phyloP scores from a whole-genome alignment of 768 basidiomycete genomes.

The Leccinum arenicola region DNA sequence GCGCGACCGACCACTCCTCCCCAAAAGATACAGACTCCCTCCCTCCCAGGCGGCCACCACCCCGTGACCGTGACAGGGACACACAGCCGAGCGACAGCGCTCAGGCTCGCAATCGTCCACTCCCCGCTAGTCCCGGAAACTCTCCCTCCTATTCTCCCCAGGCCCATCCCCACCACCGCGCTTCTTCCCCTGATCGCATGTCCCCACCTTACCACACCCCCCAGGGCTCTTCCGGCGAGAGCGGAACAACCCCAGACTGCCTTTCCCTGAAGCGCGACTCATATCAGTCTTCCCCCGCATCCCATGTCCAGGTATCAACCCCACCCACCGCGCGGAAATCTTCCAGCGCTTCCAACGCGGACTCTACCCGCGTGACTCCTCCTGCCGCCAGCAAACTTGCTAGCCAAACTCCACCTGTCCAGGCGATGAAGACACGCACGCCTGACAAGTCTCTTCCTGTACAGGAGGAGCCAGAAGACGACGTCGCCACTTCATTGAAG shows the following conservation, averaged over 20 bases:
- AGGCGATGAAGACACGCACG: constrained; percentile 50
- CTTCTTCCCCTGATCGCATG: constrained; percentile 51
- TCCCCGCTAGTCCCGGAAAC: constrained; percentile 36
- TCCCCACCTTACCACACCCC: constrained; percentile 52
- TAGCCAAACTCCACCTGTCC: constrained; percentile 56
- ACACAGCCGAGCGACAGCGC: constrained; percentile 30
- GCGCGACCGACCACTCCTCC: constrained; percentile 50
- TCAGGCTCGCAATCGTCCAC: constrained; percentile 26
- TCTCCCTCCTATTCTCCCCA: constrained; percentile 43
- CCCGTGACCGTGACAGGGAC: constrained; percentile 43
- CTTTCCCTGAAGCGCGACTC: constrained; percentile 46
- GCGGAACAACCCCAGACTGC: constrained; percentile 40
- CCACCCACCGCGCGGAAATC: constrained; percentile 30
- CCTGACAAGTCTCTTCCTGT: constrained; percentile 74
- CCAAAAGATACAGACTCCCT: constrained; percentile 48
- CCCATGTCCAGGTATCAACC: constrained; percentile 28
- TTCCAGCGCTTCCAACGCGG: constrained; percentile 16
- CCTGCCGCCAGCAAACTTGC: constrained; percentile 37
- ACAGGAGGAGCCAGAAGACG: constrained; percentile 75
- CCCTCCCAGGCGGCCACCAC: constrained; percentile 20
- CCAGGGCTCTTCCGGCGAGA: constrained; percentile 44
- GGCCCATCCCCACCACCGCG: constrained; percentile 36
- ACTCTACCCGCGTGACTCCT: constrained; percentile 32
- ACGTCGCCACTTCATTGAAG: constrained; percentile 38
- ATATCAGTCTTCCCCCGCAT: constrained; percentile 30